Base-by-base conservation (phyloP, 345 rosid genomes). In the Corchorus olitorius region DNA sequence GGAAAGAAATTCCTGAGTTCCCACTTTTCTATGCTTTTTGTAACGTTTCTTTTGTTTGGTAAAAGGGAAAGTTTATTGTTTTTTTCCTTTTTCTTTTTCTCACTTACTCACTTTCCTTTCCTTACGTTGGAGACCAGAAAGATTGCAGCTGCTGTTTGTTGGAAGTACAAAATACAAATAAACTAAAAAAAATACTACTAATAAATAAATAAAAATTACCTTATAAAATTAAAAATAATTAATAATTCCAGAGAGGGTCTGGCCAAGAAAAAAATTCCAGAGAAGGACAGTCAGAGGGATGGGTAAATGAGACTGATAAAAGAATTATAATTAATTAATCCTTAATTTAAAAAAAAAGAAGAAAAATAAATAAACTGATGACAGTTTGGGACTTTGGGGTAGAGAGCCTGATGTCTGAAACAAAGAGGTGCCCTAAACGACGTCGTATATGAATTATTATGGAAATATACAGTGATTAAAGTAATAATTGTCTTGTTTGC, bases 31-130 rank as follows among this genome's bases (percentile, higher is more conserved):
- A 43, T 65, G 52, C 74, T 70, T 70, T 78, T 81, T 75, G 70
- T 75, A 66, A 66, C 65, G 78, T 72, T 71, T 66, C 75, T 78
- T 82, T 73, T 71, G 92, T 79, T 87, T 80, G 90, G 90, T 87
- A 83, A 86, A 85, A 86, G 94, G 86, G 86, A 84, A 89, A 91
- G 89, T 76, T 76, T 35, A 70, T 70, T 46, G 41, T 64, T 63
- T 77, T 77, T n/a, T 33, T 54, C 67, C 35, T 46, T 56, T 72
- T 39, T 41, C 54, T 19, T 71, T 71, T 45, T 66, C 5, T 34
- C 64, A 48, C 59, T 33, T 73, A 59, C 66, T 27, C 27, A 27
- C 27, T 27, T 27, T 27, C 27, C 27, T 81, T 76, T 75, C 39
- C 77, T 76, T 55, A 65, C 75, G 59, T 76, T 85, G 81, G 76